These are phyloP conservation scores for Pseudogymnoascus sp. DNA, from an alignment of 2,329 filamentous ascomycete species.

Conservation along the genomic window DNA sequence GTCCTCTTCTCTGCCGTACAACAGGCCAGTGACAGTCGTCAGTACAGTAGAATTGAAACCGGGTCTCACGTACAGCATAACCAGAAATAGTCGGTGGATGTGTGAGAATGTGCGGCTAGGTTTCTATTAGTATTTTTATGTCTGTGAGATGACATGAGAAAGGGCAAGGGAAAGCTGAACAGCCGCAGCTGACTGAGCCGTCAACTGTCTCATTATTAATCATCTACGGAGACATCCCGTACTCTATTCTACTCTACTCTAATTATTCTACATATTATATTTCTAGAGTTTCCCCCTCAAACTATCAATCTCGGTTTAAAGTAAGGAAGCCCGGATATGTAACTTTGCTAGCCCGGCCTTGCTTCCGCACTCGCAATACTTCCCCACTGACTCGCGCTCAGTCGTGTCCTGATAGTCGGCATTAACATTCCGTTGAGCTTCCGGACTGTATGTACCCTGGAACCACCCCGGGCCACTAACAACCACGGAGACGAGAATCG, in stretches of 20 bases:
- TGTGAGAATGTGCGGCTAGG: neutral
- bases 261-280: neutral
- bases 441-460: neutral
- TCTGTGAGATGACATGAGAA: neutral
- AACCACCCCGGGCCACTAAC: neutral
- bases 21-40: neutral
- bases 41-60: neutral
- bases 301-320: neutral
- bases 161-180: neutral
- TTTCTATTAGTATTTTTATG: neutral
- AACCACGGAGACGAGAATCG: neutral
- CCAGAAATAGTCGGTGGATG: neutral
- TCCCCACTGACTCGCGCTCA: neutral
- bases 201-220: neutral
- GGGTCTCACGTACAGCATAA: neutral
- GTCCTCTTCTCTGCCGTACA: neutral
- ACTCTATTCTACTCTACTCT: neutral
- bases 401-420: neutral
- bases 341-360: neutral
- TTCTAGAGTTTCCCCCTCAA: neutral
- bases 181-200: neutral
- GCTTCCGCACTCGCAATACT: neutral
- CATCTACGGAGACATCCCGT: neutral
- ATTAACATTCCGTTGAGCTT: neutral
- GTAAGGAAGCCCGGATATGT: neutral